Percentiles rank a stretch among this genome's conserved stretches.
Conservation (phyloP, 106 monocot species). For the Dioscorea zingiberensis region DNA sequence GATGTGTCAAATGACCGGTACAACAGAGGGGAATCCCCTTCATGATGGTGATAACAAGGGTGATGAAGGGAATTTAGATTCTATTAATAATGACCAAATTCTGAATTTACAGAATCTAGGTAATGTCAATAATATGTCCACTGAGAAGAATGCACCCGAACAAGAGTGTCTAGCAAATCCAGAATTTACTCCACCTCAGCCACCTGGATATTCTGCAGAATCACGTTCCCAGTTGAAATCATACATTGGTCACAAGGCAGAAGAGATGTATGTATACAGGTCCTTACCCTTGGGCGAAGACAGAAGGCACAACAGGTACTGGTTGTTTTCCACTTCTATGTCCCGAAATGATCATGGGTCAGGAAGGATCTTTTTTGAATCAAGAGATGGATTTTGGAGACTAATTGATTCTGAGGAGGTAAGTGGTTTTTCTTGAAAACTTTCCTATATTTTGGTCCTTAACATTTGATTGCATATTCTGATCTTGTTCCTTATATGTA, state of each 20-base stretch:
- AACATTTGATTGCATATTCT: no score
- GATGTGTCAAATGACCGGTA: constrained; percentile 25
- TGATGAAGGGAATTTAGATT: constrained; percentile 28
- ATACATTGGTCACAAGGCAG: constrained; percentile 85
- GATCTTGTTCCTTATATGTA: no score
- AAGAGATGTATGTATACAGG: constrained; percentile 85
- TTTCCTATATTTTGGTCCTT: no score
- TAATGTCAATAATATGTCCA: constrained; percentile 23
- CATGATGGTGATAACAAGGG: constrained; percentile 29
- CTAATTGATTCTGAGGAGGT: constrained; percentile 98
- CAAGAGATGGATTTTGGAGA: constrained; percentile 83
- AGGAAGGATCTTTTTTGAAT: constrained; percentile 95
- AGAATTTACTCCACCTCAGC: constrained; percentile 41
- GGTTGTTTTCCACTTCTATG: constrained; percentile 87
- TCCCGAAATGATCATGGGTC: constrained; percentile 88
- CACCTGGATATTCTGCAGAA: constrained; percentile 63
- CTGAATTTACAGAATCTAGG: constrained; percentile 21
- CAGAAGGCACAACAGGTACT: constrained; percentile 90
- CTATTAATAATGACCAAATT: constrained; percentile 27
- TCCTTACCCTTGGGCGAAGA: constrained; percentile 96
- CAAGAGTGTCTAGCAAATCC: constrained; percentile 46
- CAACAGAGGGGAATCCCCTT: constrained; percentile 34
- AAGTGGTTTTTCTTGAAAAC: no score
- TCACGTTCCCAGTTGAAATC: constrained; percentile 82
- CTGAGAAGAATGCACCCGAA: constrained; percentile 41